These are phyloP conservation scores for Thalassiosira exigua DNA, from an alignment of 352 stramenopile species.

Conservation along the genomic window DNA sequence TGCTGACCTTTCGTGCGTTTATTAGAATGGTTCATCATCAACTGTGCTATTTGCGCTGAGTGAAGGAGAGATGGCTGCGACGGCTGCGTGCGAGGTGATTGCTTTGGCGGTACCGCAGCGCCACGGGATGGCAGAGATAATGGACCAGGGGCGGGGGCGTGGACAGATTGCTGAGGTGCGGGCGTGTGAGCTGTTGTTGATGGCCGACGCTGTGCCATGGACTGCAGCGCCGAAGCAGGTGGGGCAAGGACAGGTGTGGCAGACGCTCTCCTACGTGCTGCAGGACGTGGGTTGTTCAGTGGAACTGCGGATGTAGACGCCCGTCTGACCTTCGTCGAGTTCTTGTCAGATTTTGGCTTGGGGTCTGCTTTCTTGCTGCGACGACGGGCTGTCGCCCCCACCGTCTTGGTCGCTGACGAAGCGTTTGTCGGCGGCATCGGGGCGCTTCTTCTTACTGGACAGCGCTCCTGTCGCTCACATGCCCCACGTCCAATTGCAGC, in stretches of 20 bases:
- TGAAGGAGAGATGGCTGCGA: background rate
- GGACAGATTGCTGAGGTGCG: background rate
- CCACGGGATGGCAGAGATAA: too few species aligned
- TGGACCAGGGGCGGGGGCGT: too few species aligned
- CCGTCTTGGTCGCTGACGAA: background rate
- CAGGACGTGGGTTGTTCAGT: background rate
- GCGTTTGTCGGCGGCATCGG: background rate
- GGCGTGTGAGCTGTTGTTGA: background rate
- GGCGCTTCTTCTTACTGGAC: background rate
- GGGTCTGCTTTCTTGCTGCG: too few species aligned
- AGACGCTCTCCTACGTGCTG: too few species aligned
- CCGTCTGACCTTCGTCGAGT: background rate
- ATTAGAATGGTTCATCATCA: background rate
- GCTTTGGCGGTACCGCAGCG: too few species aligned
- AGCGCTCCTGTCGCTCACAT: conserved; percentile 3
- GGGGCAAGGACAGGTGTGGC: background rate
- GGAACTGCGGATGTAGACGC: background rate
- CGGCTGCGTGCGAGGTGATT: background rate
- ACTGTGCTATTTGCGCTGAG: background rate
- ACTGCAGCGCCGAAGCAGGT: background rate
- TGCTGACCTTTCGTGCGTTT: background rate
- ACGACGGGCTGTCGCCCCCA: background rate
- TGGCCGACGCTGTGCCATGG: background rate
- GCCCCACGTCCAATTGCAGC: conserved; percentile 29
- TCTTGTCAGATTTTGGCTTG: too few species aligned